These are phyloP conservation scores for Colletotrichum orbiculare DNA, from an alignment of 2,329 filamentous ascomycete species.

Conservation along the genomic window DNA sequence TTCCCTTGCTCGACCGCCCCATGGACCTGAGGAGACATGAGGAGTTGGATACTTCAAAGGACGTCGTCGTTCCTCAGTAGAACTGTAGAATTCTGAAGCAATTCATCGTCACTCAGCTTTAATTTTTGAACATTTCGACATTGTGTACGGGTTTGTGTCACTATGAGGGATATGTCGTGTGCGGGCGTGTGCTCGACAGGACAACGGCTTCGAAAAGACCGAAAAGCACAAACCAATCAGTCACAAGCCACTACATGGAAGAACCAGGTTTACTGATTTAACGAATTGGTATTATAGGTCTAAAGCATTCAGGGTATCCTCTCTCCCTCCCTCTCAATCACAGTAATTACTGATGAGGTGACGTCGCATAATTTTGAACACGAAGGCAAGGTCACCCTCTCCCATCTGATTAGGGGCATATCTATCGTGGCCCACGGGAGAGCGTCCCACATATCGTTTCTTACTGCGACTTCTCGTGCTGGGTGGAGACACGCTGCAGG, in stretches of 20 bases:
- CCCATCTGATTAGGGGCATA: conserved; percentile 33
- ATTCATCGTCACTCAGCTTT: not conserved
- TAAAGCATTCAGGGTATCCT: conserved; percentile 33
- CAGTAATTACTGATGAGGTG: conserved; percentile 37
- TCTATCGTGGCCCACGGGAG: conserved; percentile 28
- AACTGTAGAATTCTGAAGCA: not conserved
- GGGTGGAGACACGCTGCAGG: conserved; percentile 88
- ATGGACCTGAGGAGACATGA: conserved; percentile 78
- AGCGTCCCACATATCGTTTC: conserved; percentile 19
- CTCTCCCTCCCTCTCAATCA: conserved; percentile 26
- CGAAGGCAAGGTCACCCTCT: conserved; percentile 28
- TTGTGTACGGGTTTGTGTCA: too few species aligned
- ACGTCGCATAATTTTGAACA: conserved; percentile 38
- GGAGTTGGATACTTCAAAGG: conserved; percentile 70
- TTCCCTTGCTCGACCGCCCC: conserved; percentile 72
- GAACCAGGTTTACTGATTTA: conserved; percentile 19
- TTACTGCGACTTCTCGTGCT: conserved; percentile 89
- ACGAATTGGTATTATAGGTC: conserved; percentile 37
- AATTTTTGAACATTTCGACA: too few species aligned
- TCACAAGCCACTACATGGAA: too few species aligned
- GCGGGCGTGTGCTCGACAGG: too few species aligned
- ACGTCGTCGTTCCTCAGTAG: conserved; percentile 52
- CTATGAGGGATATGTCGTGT: too few species aligned
- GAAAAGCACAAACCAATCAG: too few species aligned
- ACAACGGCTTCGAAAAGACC: not conserved